Conservation (phyloP, 257 asterid genomes). For the Jasminum sambac region DNA sequence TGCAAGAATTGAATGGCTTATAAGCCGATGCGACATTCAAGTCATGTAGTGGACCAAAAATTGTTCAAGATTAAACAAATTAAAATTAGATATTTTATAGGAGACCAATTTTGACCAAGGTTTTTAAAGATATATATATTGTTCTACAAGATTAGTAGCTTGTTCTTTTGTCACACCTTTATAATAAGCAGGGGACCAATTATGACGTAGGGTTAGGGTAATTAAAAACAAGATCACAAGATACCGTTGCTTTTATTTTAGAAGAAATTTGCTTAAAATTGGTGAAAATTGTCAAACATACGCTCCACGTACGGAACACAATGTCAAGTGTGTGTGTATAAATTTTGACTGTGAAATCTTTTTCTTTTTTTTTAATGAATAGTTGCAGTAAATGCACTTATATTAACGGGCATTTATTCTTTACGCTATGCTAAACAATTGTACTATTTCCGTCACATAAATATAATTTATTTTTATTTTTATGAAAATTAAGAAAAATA, state of each 20-base stretch:
- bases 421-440: no score
- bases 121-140: not conserved
- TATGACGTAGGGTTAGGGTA: not conserved
- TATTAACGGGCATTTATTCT: no score
- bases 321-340: not conserved
- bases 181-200: not conserved
- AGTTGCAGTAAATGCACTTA: no score
- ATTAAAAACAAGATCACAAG: not conserved
- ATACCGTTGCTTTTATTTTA: not conserved
- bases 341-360: no score
- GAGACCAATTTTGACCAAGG: not conserved
- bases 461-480: no score
- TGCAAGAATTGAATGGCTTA: not conserved
- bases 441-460: no score
- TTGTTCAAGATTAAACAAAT: not conserved
- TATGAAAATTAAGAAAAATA: no score
- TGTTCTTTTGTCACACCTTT: not conserved
- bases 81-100: not conserved
- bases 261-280: not conserved
- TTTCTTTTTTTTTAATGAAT: no score
- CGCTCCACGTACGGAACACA: not conserved
- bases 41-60: not conserved
- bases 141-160: not conserved
- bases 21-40: not conserved
- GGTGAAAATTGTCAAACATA: not conserved